Evolutionary conservation across 2,329 filamentous ascomycete species (phyloP).

Genomic region (Ascochyta clinopodiicola): DNA sequence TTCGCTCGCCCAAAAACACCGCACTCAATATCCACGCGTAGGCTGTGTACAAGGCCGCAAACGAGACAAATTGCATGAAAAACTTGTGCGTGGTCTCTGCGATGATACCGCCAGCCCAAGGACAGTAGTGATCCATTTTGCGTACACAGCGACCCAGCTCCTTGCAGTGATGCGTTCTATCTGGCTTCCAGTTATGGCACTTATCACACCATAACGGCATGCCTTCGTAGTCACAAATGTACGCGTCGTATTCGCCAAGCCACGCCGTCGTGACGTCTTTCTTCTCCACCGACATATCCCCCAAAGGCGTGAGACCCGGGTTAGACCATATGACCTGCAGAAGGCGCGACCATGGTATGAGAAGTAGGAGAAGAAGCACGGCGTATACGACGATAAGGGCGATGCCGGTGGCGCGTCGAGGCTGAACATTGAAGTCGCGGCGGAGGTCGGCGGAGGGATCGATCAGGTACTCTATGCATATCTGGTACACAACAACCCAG

Average conservation of each 20-base stretch:
- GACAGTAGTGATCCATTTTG: slow-evolving; percentile 96
- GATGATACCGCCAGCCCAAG: slow-evolving; percentile 93
- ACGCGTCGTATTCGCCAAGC: slow-evolving; percentile 84
- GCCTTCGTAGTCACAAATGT: slow-evolving; percentile 82
- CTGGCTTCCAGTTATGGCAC: slow-evolving; percentile 87
- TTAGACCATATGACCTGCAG: slow-evolving; percentile 71
- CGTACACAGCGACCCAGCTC: slow-evolving; percentile 81
- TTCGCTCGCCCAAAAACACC: slow-evolving; percentile 66
- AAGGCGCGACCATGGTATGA: slow-evolving; percentile 73
- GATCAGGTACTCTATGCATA: slow-evolving; percentile 74
- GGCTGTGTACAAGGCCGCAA: slow-evolving; percentile 71
- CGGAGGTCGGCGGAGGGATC: slow-evolving; percentile 46
- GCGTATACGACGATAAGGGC: slow-evolving; percentile 77
- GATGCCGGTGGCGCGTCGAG: slow-evolving; percentile 65
- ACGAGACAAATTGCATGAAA: slow-evolving; percentile 86
- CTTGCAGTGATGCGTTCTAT: slow-evolving; percentile 84
- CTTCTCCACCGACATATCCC: slow-evolving; percentile 43
- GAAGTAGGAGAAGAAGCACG: slow-evolving; percentile 71
- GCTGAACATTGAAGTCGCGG: slow-evolving; percentile 30
- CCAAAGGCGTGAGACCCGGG: slow-evolving; percentile 76
- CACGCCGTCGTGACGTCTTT: slow-evolving; percentile 34
- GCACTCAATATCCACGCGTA: slow-evolving; percentile 69
- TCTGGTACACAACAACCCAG: slow-evolving; percentile 69
- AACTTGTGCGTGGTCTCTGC: slow-evolving; percentile 88
- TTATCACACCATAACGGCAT: slow-evolving; percentile 82